These are phyloP conservation scores for Heliamphora exappendiculata DNA, from an alignment of 148 eudicot genomes.

Conservation along the genomic window DNA sequence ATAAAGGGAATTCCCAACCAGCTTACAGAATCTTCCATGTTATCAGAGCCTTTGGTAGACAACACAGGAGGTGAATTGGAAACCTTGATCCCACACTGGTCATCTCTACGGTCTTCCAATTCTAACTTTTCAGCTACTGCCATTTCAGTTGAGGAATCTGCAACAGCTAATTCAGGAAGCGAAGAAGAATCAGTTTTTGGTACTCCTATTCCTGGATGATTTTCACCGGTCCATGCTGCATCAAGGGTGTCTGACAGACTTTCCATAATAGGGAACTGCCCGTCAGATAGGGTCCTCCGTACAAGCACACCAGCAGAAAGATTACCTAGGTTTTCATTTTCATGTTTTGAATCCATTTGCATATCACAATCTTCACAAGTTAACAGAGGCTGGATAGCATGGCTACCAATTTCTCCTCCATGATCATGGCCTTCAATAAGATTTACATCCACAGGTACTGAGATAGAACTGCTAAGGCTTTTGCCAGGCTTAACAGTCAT, in stretches of 20 bases:
- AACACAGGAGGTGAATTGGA: slow-evolving; percentile 31
- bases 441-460: slow-evolving; percentile 28
- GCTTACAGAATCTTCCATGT: slow-evolving; percentile 47
- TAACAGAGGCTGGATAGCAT: slow-evolving; percentile 17
- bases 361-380: slow-evolving; percentile 22
- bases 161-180: slow-evolving; percentile 35
- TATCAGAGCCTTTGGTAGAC: slow-evolving; percentile 43
- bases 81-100: slow-evolving; percentile 29
- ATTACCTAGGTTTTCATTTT: slow-evolving; percentile 22
- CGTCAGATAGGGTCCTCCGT: slow-evolving; percentile 58
- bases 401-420: slow-evolving; percentile 15
- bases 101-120: slow-evolving; percentile 37
- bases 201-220: slow-evolving; percentile 34
- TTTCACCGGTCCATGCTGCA: slow-evolving; percentile 91
- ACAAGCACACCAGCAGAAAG: slow-evolving; percentile 29
- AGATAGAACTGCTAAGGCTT: slow-evolving; percentile 23
- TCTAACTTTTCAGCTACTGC: slow-evolving; percentile 48
- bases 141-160: slow-evolving; percentile 36
- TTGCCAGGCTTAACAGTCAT: slow-evolving; percentile 19
- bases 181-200: slow-evolving; percentile 33
- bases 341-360: slow-evolving; percentile 17
- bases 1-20: slow-evolving; percentile 80
- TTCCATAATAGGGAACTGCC: slow-evolving; percentile 39
- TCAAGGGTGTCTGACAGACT: slow-evolving; percentile 79
- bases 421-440: slow-evolving; percentile 19